A percentile compares a stretch with the other conserved stretches of the same genome.
Evolutionary conservation across 1,139 yeast genomes (phyloP).

Genomic region (Citeromyces hawaiiensis): DNA sequence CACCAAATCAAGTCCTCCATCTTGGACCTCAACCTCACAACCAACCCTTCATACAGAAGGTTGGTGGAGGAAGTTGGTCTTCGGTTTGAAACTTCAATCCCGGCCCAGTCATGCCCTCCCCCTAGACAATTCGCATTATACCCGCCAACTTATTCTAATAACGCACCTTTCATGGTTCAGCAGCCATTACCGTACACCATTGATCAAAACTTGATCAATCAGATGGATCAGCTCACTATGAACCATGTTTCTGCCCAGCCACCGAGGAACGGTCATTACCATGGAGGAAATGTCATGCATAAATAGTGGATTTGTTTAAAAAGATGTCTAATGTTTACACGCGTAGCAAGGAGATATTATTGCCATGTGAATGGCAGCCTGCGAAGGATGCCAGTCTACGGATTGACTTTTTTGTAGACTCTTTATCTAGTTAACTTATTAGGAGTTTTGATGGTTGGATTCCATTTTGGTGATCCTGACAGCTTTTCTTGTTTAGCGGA

Average conservation of each 20-base stretch:
- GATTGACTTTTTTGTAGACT: too few relatives aligned
- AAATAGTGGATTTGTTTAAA: not conserved
- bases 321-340: not conserved
- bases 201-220: not conserved
- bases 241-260: not conserved
- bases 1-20: constrained; percentile 50
- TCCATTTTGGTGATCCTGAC: too few relatives aligned
- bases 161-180: constrained; percentile 1
- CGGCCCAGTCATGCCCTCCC: not conserved
- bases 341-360: too few relatives aligned
- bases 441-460: too few relatives aligned
- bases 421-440: too few relatives aligned
- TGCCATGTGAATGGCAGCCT: too few relatives aligned
- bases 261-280: not conserved
- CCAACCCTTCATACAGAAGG: constrained; percentile 69
- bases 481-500: too few relatives aligned
- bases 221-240: constrained; percentile 1
- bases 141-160: not conserved
- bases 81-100: constrained; percentile 8
- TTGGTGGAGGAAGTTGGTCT: constrained; percentile 90
- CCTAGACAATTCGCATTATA: not conserved
- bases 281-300: not conserved
- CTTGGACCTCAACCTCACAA: constrained; percentile 37
- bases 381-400: too few relatives aligned
- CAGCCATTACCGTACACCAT: not conserved